Conservation (phyloP, 2,329 filamentous ascomycete genomes). For the Ophiostoma montium region DNA sequence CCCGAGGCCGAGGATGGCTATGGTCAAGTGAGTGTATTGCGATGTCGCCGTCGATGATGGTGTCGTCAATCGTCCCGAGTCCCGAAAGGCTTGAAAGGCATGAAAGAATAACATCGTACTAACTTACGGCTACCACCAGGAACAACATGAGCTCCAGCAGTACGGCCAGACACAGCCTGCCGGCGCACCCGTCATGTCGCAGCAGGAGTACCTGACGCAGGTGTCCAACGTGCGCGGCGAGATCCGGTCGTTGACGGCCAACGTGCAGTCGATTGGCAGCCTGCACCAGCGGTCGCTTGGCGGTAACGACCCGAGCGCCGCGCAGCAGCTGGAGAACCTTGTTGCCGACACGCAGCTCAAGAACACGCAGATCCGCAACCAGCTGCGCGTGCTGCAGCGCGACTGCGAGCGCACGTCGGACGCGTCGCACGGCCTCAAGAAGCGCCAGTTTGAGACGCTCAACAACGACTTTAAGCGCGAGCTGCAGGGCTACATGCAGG, state of each 20-base stretch:
- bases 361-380: conserved; percentile 63
- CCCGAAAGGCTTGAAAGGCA: too few relatives aligned
- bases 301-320: conserved; percentile 43
- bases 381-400: conserved; percentile 61
- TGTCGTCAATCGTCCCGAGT: too few relatives aligned
- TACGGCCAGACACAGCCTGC: conserved; percentile 14
- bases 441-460: conserved; percentile 52
- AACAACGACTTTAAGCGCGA: conserved; percentile 60
- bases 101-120: background rate
- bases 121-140: too few relatives aligned
- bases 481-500: conserved; percentile 53
- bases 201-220: conserved; percentile 54
- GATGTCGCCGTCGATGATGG: too few relatives aligned
- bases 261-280: conserved; percentile 52
- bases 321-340: conserved; percentile 48
- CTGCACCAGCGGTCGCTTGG: conserved; percentile 59
- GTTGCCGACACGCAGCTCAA: conserved; percentile 56
- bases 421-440: conserved; percentile 49
- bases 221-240: conserved; percentile 53
- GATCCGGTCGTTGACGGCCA: conserved; percentile 50
- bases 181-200: conserved; percentile 32
- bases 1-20: conserved; percentile 33
- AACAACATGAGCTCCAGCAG: conserved; percentile 40
- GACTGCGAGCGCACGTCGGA: conserved; percentile 52
- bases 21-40: conserved; percentile 22